These are phyloP conservation scores for Mycoemilia scoparia DNA, from an alignment of 192 early-diverging fungal species.

Conservation along the genomic window DNA sequence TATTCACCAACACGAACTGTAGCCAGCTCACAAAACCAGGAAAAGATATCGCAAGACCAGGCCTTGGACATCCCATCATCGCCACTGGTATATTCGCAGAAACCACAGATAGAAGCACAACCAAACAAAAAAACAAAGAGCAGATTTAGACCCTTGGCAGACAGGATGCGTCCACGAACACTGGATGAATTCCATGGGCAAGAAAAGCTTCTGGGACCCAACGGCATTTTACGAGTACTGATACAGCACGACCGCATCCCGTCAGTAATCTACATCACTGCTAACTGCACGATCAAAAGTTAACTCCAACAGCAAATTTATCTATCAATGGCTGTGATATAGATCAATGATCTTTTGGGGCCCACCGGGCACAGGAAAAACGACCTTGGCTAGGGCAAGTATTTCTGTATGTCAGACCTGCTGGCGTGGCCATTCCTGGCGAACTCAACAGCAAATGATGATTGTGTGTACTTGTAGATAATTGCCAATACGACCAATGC, in stretches of 20 bases:
- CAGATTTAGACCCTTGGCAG: conserved; percentile 12
- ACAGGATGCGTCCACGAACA: conserved; percentile 19
- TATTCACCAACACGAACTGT: not conserved
- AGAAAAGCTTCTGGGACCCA: conserved; percentile 40
- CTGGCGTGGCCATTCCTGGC: too few relatives aligned
- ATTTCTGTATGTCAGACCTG: too few relatives aligned
- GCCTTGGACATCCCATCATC: not conserved
- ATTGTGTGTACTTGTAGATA: too few relatives aligned
- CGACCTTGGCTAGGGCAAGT: conserved; percentile 39
- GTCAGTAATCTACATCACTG: too few relatives aligned
- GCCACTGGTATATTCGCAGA: too few relatives aligned
- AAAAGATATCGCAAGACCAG: not conserved
- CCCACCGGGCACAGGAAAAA: conserved; percentile 38
- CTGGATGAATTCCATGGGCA: conserved; percentile 62
- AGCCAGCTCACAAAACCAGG: not conserved
- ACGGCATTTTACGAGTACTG: conserved; percentile 40
- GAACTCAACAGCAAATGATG: too few relatives aligned
- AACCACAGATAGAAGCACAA: not conserved
- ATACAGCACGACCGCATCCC: conserved; percentile 48
- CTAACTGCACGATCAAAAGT: too few relatives aligned
- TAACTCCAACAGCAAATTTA: too few relatives aligned
- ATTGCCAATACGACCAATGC: conserved; percentile 23
- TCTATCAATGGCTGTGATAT: too few relatives aligned
- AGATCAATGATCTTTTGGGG: conserved; percentile 77
- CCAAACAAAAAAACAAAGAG: not conserved